Evolutionary conservation across 352 stramenopile genomes (phyloP), one percentile per base, ranked within the genome.

Genomic region (Globisporangium spiculum): DNA sequence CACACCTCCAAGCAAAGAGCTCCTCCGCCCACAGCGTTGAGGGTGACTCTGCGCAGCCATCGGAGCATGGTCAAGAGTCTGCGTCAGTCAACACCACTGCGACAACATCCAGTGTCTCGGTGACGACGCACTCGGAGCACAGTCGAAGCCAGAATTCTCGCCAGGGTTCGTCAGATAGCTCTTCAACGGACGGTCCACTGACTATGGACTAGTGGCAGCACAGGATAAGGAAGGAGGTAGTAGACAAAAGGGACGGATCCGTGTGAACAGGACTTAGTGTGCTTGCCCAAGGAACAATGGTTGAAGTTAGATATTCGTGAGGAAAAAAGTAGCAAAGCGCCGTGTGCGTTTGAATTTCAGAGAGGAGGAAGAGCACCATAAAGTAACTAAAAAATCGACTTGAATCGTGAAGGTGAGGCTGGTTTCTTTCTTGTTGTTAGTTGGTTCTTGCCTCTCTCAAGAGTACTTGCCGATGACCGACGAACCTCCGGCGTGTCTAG

Each of bases 11-110:
- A 50, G 57, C 65, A 10, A 68, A 73, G 3, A 74, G 60, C 26
- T 85, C 74, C 38, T 85, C 75, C 34, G 74, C 72, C 52, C 74
- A 70, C 27, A 55, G 50, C 9, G 73, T 81, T 7, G 75, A 83
- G 4, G 64, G 68, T 7, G 65, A 73, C 14, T 68, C 74, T 59
- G 32, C 55, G 3, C 44, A 9, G 16, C 34, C 26, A 41, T 26
- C 20, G 16, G 36, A 27, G 16, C 53, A 50, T n/a, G 52, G 38
- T 22, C 30, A 10, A 44, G 46, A 38, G 52, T 52, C 24, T n/a
- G 46, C 58, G 38, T 73, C 67, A 26, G 7, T 46, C 3, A 60
- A 32, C 16, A 63, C 59, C 26, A 65, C 50, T 46, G 63, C 50
- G 18, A 63, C 68, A 1, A 61, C 62, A 32, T 80, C 68, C 10